A percentile compares a stretch with the other conserved stretches of the same genome.
Evolutionary conservation across 257 asterid genomes (phyloP).

Genomic region (Nyctanthes arbortristis): DNA sequence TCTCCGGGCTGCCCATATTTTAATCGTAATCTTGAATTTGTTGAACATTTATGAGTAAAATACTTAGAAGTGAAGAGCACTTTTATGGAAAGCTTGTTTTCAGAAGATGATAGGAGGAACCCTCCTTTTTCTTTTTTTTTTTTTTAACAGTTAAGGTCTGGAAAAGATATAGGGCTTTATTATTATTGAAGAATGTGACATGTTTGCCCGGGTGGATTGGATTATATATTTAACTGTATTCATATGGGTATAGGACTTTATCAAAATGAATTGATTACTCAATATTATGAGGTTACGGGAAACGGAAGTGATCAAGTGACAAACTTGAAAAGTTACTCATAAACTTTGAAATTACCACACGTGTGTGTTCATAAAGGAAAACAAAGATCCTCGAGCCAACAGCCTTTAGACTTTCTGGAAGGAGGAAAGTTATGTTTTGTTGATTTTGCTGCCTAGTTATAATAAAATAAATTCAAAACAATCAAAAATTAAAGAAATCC

Average conservation of each 20-base stretch:
- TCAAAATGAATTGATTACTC: background rate
- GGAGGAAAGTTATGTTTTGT: constrained; percentile 13
- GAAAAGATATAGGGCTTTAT: no score
- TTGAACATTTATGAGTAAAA: no score
- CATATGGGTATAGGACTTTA: background rate
- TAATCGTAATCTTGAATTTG: no score
- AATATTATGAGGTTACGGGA: background rate
- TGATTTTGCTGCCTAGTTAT: constrained; percentile 6
- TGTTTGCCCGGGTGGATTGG: no score
- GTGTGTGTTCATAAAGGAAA: background rate
- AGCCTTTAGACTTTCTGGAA: constrained; percentile 10
- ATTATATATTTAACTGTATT: no score
- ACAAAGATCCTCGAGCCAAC: constrained; percentile 13
- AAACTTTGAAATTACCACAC: background rate
- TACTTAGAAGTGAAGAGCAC: no score
- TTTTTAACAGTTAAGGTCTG: no score
- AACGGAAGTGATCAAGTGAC: no score
- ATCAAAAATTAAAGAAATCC: background rate
- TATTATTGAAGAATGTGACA: no score
- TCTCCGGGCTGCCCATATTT: no score
- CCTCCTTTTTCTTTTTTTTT: background rate
- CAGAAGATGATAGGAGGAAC: background rate
- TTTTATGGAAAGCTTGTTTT: background rate
- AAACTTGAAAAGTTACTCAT: background rate
- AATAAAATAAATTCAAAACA: background rate